Conservation (phyloP, 1,139 yeast genomes). For the Scheffersomyces illinoinensis region DNA sequence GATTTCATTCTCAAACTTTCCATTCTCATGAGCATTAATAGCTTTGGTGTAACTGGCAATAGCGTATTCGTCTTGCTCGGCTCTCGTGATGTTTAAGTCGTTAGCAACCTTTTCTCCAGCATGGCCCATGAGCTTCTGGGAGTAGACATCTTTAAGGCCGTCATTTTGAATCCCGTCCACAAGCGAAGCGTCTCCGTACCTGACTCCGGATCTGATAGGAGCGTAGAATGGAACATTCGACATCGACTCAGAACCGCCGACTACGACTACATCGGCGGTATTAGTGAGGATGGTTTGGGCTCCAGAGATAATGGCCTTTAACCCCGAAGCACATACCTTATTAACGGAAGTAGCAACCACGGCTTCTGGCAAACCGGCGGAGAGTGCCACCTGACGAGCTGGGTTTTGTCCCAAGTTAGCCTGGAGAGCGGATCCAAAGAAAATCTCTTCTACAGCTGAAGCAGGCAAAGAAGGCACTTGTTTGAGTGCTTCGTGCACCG, state of each 20-base stretch:
- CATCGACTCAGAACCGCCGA: slow-evolving; percentile 1
- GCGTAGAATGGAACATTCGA: not conserved
- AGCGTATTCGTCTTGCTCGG: slow-evolving; percentile 73
- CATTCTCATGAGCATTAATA: slow-evolving; percentile 71
- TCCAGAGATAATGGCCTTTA: slow-evolving; percentile 1
- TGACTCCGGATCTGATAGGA: slow-evolving; percentile 78
- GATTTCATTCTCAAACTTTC: slow-evolving; percentile 80
- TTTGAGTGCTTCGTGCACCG: not conserved
- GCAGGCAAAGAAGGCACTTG: not conserved
- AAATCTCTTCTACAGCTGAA: not conserved
- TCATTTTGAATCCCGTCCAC: slow-evolving; percentile 90
- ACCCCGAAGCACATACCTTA: slow-evolving; percentile 1
- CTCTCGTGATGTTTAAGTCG: slow-evolving; percentile 65
- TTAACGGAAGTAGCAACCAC: not conserved
- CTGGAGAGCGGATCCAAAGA: not conserved
- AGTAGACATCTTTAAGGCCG: slow-evolving; percentile 90
- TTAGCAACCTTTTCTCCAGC: slow-evolving; percentile 95
- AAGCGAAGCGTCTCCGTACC: slow-evolving; percentile 77
- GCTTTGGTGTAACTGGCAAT: slow-evolving; percentile 74
- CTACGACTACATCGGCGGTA: not conserved
- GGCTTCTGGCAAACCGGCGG: not conserved
- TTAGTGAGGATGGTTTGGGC: not conserved
- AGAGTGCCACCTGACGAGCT: slow-evolving; percentile 1
- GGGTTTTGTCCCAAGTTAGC: slow-evolving; percentile 2
- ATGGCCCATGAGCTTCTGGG: slow-evolving; percentile 86